Evolutionary conservation across 345 rosid species (phyloP), one percentile per base, ranked within the genome.

Genomic region (Excoecaria cochinchinensis): DNA sequence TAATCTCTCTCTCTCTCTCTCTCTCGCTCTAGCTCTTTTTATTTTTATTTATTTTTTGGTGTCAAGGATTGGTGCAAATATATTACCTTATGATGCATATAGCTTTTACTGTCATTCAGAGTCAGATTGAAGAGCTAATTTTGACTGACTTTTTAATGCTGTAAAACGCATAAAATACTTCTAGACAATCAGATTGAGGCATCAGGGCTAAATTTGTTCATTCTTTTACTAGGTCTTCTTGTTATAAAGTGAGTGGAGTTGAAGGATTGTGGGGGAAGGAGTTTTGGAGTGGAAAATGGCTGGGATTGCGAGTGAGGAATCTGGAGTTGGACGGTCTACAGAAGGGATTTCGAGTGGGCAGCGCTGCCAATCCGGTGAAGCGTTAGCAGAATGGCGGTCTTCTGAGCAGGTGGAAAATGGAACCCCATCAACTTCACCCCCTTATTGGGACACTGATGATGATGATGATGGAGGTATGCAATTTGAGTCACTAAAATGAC

Each of bases 341-440:
- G 97, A 90, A 79, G 94, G 90, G 67, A 81, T 80, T 82, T 87
- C 84, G 14, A 89, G 86, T 64, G 84, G 86, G 73, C 87, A 80
- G 83, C 85, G 77, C 56, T 90, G 88, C 76, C 89, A 90, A 74
- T 83, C 88, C 58, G 94, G 89, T 76, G 99, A 95, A 86, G 91
- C 92, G 47, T 78, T 91, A 75, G 93, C 87, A 1, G 97, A 92
- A 82, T 95, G 98, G 97, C 91, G 96, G 56, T 95, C 97, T 7
- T 95, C 94, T 65, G 97, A 89, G 84, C 97, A 88, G 88, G 90
- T 91, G 79, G 99, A 91, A 77, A 91, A 90, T 80, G 98, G 96
- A 76, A 89, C 82, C 46, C 91, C 97, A 69, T 91, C 95, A 36
- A 92, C 98, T 58, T 89, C 97, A 4, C 97, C 99, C 16, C 90